These are phyloP conservation scores for Pseudozyma hubeiensis DNA, from an alignment of 1,284 basidiomycete species.

Conservation along the genomic window DNA sequence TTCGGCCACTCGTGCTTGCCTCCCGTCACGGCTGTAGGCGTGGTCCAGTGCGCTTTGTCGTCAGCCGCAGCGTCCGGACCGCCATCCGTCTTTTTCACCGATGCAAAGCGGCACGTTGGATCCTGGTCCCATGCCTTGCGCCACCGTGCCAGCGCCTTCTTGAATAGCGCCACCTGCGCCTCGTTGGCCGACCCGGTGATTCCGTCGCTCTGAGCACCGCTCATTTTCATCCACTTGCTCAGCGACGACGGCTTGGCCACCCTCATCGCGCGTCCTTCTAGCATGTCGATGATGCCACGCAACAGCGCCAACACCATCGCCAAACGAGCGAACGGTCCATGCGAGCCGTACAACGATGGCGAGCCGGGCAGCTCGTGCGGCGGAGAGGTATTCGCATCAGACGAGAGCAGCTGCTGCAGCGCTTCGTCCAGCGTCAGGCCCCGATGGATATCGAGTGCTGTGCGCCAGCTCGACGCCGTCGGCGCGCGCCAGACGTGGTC, in stretches of 20 bases:
- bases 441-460: conserved; percentile 32
- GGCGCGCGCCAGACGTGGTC: conserved; percentile 57
- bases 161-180: conserved; percentile 41
- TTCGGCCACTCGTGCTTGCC: conserved; percentile 29
- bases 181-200: conserved; percentile 8
- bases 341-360: conserved; percentile 46
- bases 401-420: conserved; percentile 41
- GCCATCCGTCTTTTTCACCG: conserved; percentile 22
- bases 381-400: conserved; percentile 21
- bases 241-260: conserved; percentile 50
- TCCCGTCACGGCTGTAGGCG: conserved; percentile 1
- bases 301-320: conserved; percentile 58
- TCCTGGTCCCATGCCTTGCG: conserved; percentile 60
- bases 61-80: conserved; percentile 16
- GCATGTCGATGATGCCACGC: conserved; percentile 59
- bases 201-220: conserved; percentile 7
- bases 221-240: conserved; percentile 35
- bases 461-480: conserved; percentile 40
- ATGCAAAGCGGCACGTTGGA: conserved; percentile 49
- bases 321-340: conserved; percentile 59
- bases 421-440: conserved; percentile 54
- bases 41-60: conserved; percentile 7
- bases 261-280: conserved; percentile 46
- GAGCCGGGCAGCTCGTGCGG: conserved; percentile 1
- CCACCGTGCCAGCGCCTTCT: conserved; percentile 55